Evolutionary conservation across 106 monocot species (phyloP), one percentile per base, ranked within the genome.

Genomic region (Dendrobium huoshanense): DNA sequence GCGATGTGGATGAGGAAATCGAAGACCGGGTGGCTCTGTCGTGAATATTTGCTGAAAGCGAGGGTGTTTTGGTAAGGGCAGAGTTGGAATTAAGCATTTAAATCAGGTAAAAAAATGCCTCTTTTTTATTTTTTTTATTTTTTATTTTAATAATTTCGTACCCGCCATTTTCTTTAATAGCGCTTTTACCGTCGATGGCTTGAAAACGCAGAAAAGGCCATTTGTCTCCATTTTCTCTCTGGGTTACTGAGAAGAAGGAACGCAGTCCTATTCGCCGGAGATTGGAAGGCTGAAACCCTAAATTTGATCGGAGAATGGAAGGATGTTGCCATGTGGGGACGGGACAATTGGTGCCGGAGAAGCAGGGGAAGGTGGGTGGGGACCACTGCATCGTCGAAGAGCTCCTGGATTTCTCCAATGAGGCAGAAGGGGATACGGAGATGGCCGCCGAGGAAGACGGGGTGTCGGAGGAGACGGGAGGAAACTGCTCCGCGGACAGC

Each of bases 341-440:
- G 4, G 19, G 77, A 3, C 82, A 74, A 2, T 67, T 49, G 42
- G n/a, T 47, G 49, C 59, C 67, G 33, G 86, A 86, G 77, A 86
- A 86, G 84, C 78, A 89, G 61, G 83, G 74, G 74, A 75, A 37
- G 16, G 70, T 9, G 0, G 22, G 58, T 16, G 83, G 79, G 27
- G 91, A 93, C 10, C 81, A 79, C 33, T 93, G 93, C 82, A 6
- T 85, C 75, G 85, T 89, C 1, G 89, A 92, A 47, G 89, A 89
- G 75, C 87, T 87, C 7, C 85, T 89, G 17, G 80, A 89, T 79
- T 85, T 89, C 81, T 75, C 88, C 44, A 82, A 84, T 78, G 83
- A 87, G 41, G 81, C 72, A 18, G 75, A 68, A 15, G 82, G 67
- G 0, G 82, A 56, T 5, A 54, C 56, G 8, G 83, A 79, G 9